Base-by-base conservation (phyloP, 1,284 basidiomycete species). In the Chiua sp. region DNA sequence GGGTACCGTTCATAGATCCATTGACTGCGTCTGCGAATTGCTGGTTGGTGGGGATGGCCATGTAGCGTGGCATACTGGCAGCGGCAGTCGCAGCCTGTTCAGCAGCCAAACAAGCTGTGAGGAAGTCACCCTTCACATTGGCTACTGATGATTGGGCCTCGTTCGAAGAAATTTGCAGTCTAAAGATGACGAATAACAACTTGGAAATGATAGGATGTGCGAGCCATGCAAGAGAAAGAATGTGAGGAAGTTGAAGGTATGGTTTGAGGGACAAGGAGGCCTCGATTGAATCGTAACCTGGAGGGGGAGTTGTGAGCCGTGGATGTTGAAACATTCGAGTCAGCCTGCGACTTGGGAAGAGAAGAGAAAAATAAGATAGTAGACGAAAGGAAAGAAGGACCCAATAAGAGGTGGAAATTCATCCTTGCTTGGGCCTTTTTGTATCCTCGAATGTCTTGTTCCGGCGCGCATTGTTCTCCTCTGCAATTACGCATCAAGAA, bases 111-210 rank as follows among this genome's bases (percentile, higher is more conserved):
- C 96, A 98, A 62, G 92, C 91, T 0, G 92, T 77, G 30, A 95
- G 76, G 10, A 97, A 79, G 59, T 89, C 82, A 46, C 73, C 74
- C 77, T 94, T 95, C 39, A 94, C 89, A 55, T 80, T 87, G 3
- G 79, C 79, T 7, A 94, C 81, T 2, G 86, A 81, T 67, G 83
- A 82, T 64, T 94, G 84, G 2, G 91, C 85, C 12, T 90, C 85
- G 3, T 80, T 82, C 5, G 91, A 83, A 13, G 94, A 94, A 16
- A 91, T 74, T 60, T 90, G 82, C 37, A 98, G 82, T 53, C 93
- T 84, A 67, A 94, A 93, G 35, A 89, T 90, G 70, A 96, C 87
- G 71, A 98, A 94, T 64, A 96, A 74, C 60, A 98, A 86, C n/a
- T n/a, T n/a, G 13, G 94, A 94, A 42, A 97, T 79, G 32, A 97